Conservation (phyloP, 2,329 filamentous ascomycete genomes). For the Triangularia verruculosa region DNA sequence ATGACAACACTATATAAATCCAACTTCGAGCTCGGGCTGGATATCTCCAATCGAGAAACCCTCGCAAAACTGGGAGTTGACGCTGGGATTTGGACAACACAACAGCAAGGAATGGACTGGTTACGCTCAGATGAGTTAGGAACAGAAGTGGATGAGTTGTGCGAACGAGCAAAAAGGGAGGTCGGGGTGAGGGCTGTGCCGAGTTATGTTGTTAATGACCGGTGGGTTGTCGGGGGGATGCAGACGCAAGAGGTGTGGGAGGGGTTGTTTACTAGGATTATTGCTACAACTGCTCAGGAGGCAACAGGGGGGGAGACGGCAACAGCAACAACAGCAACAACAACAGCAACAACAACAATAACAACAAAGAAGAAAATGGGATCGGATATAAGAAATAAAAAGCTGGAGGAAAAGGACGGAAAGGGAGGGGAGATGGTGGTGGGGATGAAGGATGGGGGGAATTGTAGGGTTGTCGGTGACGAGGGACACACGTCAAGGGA, state of each 20-base stretch:
- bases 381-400: too few species aligned
- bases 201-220: slow-evolving; percentile 67
- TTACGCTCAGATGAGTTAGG: not conserved
- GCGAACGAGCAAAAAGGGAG: not conserved
- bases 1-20: slow-evolving; percentile 38
- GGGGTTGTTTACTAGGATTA: slow-evolving; percentile 61
- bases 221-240: slow-evolving; percentile 67
- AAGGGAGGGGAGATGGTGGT: not conserved
- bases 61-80: not conserved
- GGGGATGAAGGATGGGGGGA: not conserved
- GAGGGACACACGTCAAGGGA: not conserved
- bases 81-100: not conserved
- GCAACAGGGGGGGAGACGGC: not conserved
- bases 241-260: slow-evolving; percentile 66
- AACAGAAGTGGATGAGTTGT: not conserved
- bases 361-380: too few species aligned
- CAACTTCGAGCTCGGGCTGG: slow-evolving; percentile 41
- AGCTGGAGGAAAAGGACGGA: not conserved
- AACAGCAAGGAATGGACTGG: not conserved
- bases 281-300: not conserved
- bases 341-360: too few species aligned
- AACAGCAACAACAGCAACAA: too few species aligned
- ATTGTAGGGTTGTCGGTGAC: not conserved
- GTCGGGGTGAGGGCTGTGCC: slow-evolving; percentile 63
- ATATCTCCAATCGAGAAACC: slow-evolving; percentile 38